Percentiles rank a stretch among this genome's conserved stretches.
These are phyloP conservation scores for Aspergillus pseudonomiae DNA, from an alignment of 2,329 filamentous ascomycete genomes.

Conservation along the genomic window DNA sequence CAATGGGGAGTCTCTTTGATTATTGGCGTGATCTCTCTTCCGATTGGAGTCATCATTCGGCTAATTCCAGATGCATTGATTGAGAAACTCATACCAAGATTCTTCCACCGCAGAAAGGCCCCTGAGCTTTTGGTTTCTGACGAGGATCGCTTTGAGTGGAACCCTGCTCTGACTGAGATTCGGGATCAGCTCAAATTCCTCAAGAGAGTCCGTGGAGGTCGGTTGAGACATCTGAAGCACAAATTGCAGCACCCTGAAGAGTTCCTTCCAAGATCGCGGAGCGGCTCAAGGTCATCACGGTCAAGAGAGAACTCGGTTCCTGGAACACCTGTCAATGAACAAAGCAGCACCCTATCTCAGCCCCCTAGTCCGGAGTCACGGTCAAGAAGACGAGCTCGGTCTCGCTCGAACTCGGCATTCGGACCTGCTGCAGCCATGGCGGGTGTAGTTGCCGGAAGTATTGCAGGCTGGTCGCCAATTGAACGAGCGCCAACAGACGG, in stretches of 20 bases:
- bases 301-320: slow-evolving; percentile 52
- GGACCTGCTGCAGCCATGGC: slow-evolving; percentile 67
- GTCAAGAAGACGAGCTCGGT: slow-evolving; percentile 54
- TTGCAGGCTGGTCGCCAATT: slow-evolving; percentile 66
- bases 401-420: slow-evolving; percentile 61
- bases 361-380: slow-evolving; percentile 59
- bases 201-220: slow-evolving; percentile 65
- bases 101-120: slow-evolving; percentile 41
- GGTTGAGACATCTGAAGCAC: slow-evolving; percentile 62
- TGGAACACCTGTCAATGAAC: slow-evolving; percentile 59
- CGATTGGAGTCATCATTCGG: slow-evolving; percentile 63
- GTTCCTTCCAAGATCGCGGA: slow-evolving; percentile 48
- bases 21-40: slow-evolving; percentile 68
- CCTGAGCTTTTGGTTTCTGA: slow-evolving; percentile 50
- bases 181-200: slow-evolving; percentile 66
- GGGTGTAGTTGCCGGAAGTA: slow-evolving; percentile 66
- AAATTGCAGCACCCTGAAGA: slow-evolving; percentile 61
- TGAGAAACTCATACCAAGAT: slow-evolving; percentile 44
- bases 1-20: slow-evolving; percentile 74
- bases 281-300: slow-evolving; percentile 36
- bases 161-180: slow-evolving; percentile 64
- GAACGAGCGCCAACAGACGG: slow-evolving; percentile 47
- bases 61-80: slow-evolving; percentile 63
- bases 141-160: slow-evolving; percentile 57
- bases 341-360: slow-evolving; percentile 37